These are phyloP conservation scores for Fusarium fracticaudum DNA, from an alignment of 2,329 filamentous ascomycete genomes.

Conservation along the genomic window DNA sequence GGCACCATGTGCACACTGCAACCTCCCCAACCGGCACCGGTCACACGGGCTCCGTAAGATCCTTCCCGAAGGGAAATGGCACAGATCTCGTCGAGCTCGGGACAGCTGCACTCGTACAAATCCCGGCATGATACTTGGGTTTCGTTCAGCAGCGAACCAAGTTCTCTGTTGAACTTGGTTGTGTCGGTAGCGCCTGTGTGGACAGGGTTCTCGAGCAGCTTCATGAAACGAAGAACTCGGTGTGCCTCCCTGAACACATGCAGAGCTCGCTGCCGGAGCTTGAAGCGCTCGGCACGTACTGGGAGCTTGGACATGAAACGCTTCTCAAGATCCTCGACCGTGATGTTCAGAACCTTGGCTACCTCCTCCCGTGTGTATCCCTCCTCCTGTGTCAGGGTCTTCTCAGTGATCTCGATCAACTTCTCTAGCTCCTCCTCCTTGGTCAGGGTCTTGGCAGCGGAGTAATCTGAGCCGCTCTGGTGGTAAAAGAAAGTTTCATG, in stretches of 20 bases:
- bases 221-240: constrained; percentile 85
- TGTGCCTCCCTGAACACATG: constrained; percentile 93
- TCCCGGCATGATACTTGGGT: constrained; percentile 90
- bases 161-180: constrained; percentile 68
- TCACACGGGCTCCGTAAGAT: constrained; percentile 84
- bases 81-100: constrained; percentile 92
- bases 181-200: constrained; percentile 60
- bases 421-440: constrained; percentile 76
- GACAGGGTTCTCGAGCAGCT: constrained; percentile 70
- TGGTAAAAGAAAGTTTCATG: constrained; percentile 81
- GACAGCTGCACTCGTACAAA: constrained; percentile 89
- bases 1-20: constrained; percentile 95
- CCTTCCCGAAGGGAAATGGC: constrained; percentile 80
- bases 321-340: constrained; percentile 75
- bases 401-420: constrained; percentile 74
- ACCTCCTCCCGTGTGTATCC: constrained; percentile 93
- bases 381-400: constrained; percentile 78
- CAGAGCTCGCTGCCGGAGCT: constrained; percentile 84
- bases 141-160: constrained; percentile 87
- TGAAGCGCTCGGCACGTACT: constrained; percentile 87
- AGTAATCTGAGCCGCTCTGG: constrained; percentile 50
- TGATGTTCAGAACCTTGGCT: constrained; percentile 73
- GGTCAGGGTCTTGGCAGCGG: constrained; percentile 54
- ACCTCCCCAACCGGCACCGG: constrained; percentile 95
- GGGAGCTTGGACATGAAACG: constrained; percentile 89